Conservation (phyloP, 345 rosid genomes). For the Psidium friedrichsthalianum region DNA sequence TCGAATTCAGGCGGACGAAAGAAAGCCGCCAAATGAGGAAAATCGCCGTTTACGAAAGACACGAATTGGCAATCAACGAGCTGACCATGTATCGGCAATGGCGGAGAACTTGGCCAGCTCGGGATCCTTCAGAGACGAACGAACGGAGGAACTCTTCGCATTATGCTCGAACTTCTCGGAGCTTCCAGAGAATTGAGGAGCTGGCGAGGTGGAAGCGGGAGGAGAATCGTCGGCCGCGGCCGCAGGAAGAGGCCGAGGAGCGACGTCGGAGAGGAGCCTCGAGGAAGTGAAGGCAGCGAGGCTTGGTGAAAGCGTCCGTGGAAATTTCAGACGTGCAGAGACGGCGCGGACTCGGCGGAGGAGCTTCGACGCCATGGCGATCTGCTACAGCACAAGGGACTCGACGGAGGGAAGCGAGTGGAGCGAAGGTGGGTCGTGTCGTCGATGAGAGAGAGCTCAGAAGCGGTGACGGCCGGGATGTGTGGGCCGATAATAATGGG, state of each 20-base stretch:
- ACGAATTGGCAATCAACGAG: not conserved
- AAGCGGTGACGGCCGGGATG: not conserved
- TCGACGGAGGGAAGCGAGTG: not conserved
- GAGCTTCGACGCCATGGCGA: slow-evolving; percentile 10
- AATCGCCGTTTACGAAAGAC: not conserved
- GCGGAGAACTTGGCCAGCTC: slow-evolving; percentile 90
- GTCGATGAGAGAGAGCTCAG: not conserved
- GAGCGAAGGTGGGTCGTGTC: not conserved
- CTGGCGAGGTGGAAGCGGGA: not conserved
- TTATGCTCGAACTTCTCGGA: slow-evolving; percentile 1
- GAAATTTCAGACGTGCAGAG: not conserved
- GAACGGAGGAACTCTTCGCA: slow-evolving; percentile 1
- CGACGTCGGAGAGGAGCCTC: slow-evolving; percentile 12
- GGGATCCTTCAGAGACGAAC: slow-evolving; percentile 53
- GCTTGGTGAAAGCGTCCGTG: not conserved
- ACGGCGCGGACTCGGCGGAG: slow-evolving; percentile 16
- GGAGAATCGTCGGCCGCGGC: not conserved
- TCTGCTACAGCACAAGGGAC: not conserved
- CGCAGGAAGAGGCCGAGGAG: not conserved
- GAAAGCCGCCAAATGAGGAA: not conserved
- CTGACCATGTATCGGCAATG: slow-evolving; percentile 79
- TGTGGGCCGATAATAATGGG: not conserved
- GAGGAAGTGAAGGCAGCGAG: not conserved
- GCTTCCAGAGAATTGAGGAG: not conserved
- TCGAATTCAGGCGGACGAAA: not conserved